A percentile compares a stretch with the other conserved stretches of the same genome.
Evolutionary conservation across 139 green algal genomes (phyloP).

Genomic region (Chlamydomonas incerta): DNA sequence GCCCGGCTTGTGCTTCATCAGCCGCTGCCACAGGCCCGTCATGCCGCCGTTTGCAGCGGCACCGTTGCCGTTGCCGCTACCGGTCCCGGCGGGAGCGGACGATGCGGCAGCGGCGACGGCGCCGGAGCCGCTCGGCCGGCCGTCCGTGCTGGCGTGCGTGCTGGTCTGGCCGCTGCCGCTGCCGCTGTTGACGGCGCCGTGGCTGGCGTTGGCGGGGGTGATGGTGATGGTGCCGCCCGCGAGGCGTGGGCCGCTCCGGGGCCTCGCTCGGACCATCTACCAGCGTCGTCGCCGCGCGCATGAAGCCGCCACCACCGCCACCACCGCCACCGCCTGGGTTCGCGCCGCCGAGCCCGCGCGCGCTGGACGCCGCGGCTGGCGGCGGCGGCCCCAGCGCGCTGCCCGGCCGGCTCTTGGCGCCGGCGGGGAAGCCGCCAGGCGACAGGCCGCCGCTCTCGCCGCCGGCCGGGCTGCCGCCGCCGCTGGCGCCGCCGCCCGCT

Average conservation of each 20-base stretch:
- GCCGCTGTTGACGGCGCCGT: background rate
- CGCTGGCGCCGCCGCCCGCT: no score
- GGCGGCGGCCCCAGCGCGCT: background rate
- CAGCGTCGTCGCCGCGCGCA: background rate
- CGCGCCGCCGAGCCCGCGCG: background rate
- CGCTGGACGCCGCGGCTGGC: background rate
- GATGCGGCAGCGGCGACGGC: background rate
- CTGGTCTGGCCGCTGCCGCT: background rate
- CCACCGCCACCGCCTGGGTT: background rate
- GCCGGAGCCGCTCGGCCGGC: background rate
- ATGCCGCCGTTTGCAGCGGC: background rate
- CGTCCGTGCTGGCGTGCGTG: background rate
- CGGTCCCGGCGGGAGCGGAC: no score
- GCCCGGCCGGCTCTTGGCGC: conserved; percentile 7
- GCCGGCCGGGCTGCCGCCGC: background rate
- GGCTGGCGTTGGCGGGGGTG: background rate
- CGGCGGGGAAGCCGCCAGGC: background rate
- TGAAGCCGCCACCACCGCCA: background rate
- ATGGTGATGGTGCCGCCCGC: background rate
- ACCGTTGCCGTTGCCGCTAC: background rate
- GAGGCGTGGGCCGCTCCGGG: background rate
- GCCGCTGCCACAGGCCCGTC: background rate
- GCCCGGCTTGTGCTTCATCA: background rate
- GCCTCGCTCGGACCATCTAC: background rate
- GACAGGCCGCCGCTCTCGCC: background rate